Percentiles rank a stretch among this genome's conserved stretches.
Conservation (phyloP, 139 green algal species). For the Yamagishiella unicocca region DNA sequence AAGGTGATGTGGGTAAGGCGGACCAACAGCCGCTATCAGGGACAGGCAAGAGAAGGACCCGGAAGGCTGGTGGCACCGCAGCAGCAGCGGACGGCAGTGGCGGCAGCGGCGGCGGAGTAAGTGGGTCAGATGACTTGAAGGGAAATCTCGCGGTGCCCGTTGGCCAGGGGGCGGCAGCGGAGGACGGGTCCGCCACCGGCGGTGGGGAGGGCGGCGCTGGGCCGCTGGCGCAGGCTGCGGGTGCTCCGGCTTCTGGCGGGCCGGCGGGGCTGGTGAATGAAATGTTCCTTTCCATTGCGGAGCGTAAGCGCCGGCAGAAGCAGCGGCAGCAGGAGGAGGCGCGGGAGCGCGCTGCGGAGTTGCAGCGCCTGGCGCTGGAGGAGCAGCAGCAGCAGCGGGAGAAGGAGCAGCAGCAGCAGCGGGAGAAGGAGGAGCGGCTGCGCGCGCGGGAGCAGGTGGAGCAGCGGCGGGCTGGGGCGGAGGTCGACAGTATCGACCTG, state of each 20-base stretch:
- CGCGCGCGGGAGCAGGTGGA: not conserved
- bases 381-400: not conserved
- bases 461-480: not conserved
- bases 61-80: not conserved
- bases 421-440: not conserved
- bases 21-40: too few species aligned
- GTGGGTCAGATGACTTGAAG: too few species aligned
- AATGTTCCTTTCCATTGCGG: slow-evolving; percentile 32
- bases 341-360: not conserved
- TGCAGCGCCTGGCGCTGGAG: not conserved
- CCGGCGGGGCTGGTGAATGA: not conserved
- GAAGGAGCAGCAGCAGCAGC: not conserved
- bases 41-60: not conserved
- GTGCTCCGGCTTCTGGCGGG: too few species aligned
- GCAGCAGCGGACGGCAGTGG: not conserved
- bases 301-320: slow-evolving; percentile 11
- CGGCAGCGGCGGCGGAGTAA: not conserved
- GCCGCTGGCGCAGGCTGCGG: not conserved
- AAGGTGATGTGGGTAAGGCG: too few species aligned
- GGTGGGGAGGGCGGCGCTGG: not conserved
- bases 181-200: not conserved
- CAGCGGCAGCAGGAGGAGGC: slow-evolving; percentile 30
- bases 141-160: too few species aligned
- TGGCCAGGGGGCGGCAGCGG: not conserved
- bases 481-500: not conserved